Base-by-base conservation (phyloP, 148 eudicot species). In the Rhododendron kiyosumense region DNA sequence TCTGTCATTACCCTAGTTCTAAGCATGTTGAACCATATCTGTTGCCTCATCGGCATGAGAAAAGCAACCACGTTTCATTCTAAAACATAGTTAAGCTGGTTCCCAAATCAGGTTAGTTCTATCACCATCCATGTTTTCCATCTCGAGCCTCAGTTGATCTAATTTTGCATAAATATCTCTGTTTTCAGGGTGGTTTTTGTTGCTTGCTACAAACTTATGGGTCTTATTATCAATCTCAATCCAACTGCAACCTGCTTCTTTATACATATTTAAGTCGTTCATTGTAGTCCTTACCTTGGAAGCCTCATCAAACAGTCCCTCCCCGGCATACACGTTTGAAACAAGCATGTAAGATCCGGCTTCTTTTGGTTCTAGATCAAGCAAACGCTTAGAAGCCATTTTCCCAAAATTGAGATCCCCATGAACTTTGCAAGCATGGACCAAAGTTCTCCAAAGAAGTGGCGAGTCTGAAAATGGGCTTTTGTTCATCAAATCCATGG, bases 211-310 rank as follows among this genome's bases (percentile, higher is more conserved):
- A 71, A 86, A 86, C 67, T 8, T 52, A 82, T 82, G 85, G 20
- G 51, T 48, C 88, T 75, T 86, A 28, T 81, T 86, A 73, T 74
- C 45, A n/a, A 86, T 86, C 85, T 86, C 88, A 86, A 81, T 86
- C 85, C 88, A 86, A 34, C 88, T 86, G 45, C 85, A 86, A 34
- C 88, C 88, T 17, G 81, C 80, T 81, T 86, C 81, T 74, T 86
- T 86, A 0, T 36, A 38, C 0, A 81, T 73, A 11, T 74, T 36
- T 45, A 81, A 86, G 84, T 86, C 59, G 20, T 81, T 86, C 87
- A 86, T 81, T 32, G 9, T 38, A 7, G 87, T 81, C 65, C 85
- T 82, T 61, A 86, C 88, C 81, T 30, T 74, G 18, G 57, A 51
- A 73, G 88, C 84, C 69, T 69, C 84, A 32, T 63, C 69, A 11